A percentile compares a stretch with the other conserved stretches of the same genome.
Evolutionary conservation across 2,329 filamentous ascomycete genomes (phyloP).

Genomic region (Ophiostoma himal-ulmi): DNA sequence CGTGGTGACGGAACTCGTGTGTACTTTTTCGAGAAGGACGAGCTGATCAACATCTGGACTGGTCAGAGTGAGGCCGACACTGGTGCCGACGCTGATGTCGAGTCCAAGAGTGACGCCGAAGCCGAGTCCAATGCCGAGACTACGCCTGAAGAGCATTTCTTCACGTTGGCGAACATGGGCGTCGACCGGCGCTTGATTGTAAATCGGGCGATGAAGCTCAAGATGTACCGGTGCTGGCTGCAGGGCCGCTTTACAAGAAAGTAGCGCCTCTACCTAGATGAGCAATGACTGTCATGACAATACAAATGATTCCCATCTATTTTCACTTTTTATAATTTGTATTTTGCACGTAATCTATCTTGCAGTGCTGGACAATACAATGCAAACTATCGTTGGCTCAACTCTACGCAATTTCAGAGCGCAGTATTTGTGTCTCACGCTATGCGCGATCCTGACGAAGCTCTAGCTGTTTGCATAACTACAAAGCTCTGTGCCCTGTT

Average conservation of each 20-base stretch:
- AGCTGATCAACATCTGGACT: conserved; percentile 75
- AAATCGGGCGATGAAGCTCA: conserved; percentile 81
- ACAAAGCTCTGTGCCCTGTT: not conserved
- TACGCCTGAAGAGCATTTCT: conserved; percentile 35
- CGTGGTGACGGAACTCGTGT: conserved; percentile 91
- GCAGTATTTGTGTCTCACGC: too few relatives aligned
- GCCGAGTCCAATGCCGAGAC: not conserved
- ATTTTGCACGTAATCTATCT: not conserved
- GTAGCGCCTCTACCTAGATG: conserved; percentile 28
- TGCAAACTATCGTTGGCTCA: too few relatives aligned
- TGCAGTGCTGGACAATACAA: too few relatives aligned
- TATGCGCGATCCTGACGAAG: not conserved
- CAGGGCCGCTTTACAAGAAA: conserved; percentile 75
- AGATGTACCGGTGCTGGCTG: conserved; percentile 99
- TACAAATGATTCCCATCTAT: conserved; percentile 2
- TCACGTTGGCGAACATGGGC: conserved; percentile 72
- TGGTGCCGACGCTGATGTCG: not conserved
- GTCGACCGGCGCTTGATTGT: conserved; percentile 85
- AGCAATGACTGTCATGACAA: conserved; percentile 17
- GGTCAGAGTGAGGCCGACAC: conserved; percentile 31
- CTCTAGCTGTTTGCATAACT: not conserved
- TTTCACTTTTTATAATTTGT: not conserved
- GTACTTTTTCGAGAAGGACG: conserved; percentile 90
- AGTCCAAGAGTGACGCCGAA: conserved; percentile 23
- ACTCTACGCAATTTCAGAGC: too few relatives aligned